Evolutionary conservation across 495 filamentous ascomycete genomes (phyloP).

Genomic region (Monascus purpureus): DNA sequence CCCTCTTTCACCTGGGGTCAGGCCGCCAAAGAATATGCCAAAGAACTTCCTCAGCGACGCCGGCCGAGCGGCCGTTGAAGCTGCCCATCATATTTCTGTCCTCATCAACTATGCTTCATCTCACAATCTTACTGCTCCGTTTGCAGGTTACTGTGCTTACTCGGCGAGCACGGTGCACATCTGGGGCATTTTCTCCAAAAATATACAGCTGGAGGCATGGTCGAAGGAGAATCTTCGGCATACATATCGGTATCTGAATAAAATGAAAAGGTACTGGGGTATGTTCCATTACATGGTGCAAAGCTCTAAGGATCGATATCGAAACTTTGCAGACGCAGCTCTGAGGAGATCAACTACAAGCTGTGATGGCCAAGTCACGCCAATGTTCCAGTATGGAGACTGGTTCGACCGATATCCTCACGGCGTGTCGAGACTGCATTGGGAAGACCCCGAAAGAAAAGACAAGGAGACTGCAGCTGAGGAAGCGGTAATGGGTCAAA

Average conservation of each 20-base stretch:
- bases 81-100: slow-evolving; percentile 80
- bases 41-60: slow-evolving; percentile 66
- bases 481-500: slow-evolving; percentile 71
- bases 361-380: slow-evolving; percentile 32
- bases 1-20: slow-evolving; percentile 50
- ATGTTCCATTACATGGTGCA: slow-evolving; percentile 96
- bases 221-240: slow-evolving; percentile 78
- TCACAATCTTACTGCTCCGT: slow-evolving; percentile 75
- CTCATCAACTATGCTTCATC: slow-evolving; percentile 68
- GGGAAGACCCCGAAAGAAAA: slow-evolving; percentile 60
- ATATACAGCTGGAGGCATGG: slow-evolving; percentile 54
- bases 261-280: slow-evolving; percentile 96
- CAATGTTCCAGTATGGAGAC: slow-evolving; percentile 91
- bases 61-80: slow-evolving; percentile 61
- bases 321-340: slow-evolving; percentile 68
- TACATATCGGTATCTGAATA: slow-evolving; percentile 79
- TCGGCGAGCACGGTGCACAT: slow-evolving; percentile 86
- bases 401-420: slow-evolving; percentile 96
- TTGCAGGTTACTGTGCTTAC: slow-evolving; percentile 90
- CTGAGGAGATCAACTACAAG: slow-evolving; percentile 30
- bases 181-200: slow-evolving; percentile 78
- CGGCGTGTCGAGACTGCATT: slow-evolving; percentile 71
- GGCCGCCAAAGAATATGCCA: slow-evolving; percentile 61
- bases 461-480: slow-evolving; percentile 60
- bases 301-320: slow-evolving; percentile 81